Conservation (phyloP, 441 rosid genomes). For the Omphalea diandra region DNA sequence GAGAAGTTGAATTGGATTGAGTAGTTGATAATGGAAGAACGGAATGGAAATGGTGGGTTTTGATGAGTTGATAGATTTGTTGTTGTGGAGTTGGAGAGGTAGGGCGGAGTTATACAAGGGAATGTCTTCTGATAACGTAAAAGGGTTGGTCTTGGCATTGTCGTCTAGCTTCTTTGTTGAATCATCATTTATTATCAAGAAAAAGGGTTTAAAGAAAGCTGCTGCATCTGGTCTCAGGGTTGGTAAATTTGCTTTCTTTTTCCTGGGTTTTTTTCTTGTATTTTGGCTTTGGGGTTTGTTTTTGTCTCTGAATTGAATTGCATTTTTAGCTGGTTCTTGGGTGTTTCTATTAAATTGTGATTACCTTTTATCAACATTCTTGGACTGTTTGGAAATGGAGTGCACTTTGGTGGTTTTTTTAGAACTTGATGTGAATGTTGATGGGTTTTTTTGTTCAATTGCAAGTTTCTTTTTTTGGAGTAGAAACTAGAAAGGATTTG, state of each 20-base stretch:
- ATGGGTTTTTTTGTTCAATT: neutral
- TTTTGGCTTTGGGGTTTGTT: neutral
- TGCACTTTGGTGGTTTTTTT: neutral
- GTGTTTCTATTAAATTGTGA: neutral
- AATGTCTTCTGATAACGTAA: conserved; percentile 48
- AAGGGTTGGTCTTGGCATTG: conserved; percentile 44
- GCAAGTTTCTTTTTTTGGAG: conserved; percentile 1
- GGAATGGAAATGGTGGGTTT: neutral
- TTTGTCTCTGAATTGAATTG: neutral
- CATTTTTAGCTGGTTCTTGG: neutral
- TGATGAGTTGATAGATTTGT: neutral
- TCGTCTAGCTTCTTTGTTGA: conserved; percentile 50
- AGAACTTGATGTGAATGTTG: neutral
- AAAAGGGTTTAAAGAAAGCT: conserved; percentile 52
- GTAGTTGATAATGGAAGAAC: too few relatives aligned
- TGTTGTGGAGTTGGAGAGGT: neutral
- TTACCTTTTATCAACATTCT: neutral
- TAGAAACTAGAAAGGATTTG: neutral
- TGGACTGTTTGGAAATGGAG: neutral
- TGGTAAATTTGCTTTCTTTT: conserved; percentile 25
- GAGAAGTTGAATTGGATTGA: too few relatives aligned
- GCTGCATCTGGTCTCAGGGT: conserved; percentile 48
- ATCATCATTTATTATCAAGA: conserved; percentile 47
- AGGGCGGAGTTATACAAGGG: conserved; percentile 32
- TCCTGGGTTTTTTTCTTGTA: neutral